phyloP scores from a whole-genome alignment of 495 filamentous ascomycete species.

The Cairneyella variabilis region DNA sequence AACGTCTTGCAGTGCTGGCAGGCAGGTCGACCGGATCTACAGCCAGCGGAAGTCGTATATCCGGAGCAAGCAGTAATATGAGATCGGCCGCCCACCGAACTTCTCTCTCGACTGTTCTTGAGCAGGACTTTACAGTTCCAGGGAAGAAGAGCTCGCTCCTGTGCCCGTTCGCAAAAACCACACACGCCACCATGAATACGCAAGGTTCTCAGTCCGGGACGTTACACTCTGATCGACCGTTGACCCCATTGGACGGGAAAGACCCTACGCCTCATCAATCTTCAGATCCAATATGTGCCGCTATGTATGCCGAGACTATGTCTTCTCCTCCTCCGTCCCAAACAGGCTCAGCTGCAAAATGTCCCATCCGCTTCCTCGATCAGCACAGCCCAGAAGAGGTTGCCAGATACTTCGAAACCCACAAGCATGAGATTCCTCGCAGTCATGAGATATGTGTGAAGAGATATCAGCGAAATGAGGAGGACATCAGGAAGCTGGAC shows the following conservation, averaged over 20 bases:
- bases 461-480: conserved; percentile 77
- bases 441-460: conserved; percentile 88
- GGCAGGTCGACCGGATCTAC: conserved; percentile 23
- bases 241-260: conserved; percentile 26
- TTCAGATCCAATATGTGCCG: conserved; percentile 58
- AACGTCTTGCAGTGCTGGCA: conserved; percentile 39
- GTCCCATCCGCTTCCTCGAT: conserved; percentile 85
- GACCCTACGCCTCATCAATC: conserved; percentile 38
- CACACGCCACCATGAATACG: conserved; percentile 12
- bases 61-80: conserved; percentile 31
- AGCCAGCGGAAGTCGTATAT: conserved; percentile 20
- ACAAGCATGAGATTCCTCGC: conserved; percentile 88
- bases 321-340: conserved; percentile 48
- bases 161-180: conserved; percentile 50
- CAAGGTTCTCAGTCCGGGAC: conserved; percentile 10
- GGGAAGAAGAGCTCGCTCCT: conserved; percentile 57
- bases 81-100: conserved; percentile 35
- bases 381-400: conserved; percentile 90
- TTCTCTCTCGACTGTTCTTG: conserved; percentile 50
- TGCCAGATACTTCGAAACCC: conserved; percentile 81
- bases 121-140: conserved; percentile 62
- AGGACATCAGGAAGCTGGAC: conserved; percentile 78
- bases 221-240: conserved; percentile 13
- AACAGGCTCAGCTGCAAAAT: conserved; percentile 54
- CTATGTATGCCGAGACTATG: conserved; percentile 48